Conservation (phyloP, 1,139 yeast genomes). For the Oligophagozyma castellii region DNA sequence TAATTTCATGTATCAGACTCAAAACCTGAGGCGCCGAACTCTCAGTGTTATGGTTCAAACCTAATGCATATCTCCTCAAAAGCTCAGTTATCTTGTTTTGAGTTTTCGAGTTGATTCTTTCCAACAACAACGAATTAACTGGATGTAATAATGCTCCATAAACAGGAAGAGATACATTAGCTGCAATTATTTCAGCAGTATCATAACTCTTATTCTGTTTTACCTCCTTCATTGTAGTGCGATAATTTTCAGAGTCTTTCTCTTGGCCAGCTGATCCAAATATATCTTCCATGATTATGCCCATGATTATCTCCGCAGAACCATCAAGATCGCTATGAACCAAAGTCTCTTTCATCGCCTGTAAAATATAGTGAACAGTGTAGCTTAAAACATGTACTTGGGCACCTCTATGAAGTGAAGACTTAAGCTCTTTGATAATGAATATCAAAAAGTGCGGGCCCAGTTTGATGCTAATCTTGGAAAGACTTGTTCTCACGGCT, state of each 20-base stretch:
- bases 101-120: constrained; percentile 50
- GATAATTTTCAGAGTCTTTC: constrained; percentile 88
- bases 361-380: constrained; percentile 64
- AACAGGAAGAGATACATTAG: constrained; percentile 44
- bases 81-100: constrained; percentile 73
- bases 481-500: constrained; percentile 64
- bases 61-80: constrained; percentile 60
- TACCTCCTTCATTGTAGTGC: constrained; percentile 79
- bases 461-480: constrained; percentile 46
- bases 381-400: constrained; percentile 88
- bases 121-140: constrained; percentile 47
- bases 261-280: constrained; percentile 92
- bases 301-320: constrained; percentile 46
- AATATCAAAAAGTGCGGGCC: constrained; percentile 68
- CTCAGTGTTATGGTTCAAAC: constrained; percentile 54
- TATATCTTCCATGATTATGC: constrained; percentile 77
- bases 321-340: constrained; percentile 67
- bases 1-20: constrained; percentile 61
- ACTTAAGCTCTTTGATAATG: constrained; percentile 60
- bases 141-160: constrained; percentile 61
- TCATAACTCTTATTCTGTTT: constrained; percentile 82
- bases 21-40: constrained; percentile 47
- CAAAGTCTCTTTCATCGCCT: constrained; percentile 35
- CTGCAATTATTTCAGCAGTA: constrained; percentile 65
- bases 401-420: constrained; percentile 78